Conservation (phyloP, 208 protist genomes). For the Wallacemonas rigidus region DNA sequence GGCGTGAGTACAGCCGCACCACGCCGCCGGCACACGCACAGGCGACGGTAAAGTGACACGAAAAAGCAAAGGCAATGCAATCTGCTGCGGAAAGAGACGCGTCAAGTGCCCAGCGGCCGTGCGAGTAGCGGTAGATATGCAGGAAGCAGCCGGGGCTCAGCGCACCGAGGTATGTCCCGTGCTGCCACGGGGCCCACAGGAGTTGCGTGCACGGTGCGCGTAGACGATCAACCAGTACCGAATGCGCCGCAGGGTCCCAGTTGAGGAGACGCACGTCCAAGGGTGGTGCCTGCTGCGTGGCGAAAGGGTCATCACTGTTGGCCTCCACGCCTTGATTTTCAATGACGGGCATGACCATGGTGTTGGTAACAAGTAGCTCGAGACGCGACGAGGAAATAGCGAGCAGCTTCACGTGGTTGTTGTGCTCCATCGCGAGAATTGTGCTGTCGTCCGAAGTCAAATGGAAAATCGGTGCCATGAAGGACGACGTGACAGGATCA, state of each 20-base stretch:
- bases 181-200: slow-evolving; percentile 84
- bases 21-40: slow-evolving; percentile 53
- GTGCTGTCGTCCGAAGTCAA: slow-evolving; percentile 68
- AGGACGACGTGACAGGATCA: slow-evolving; percentile 34
- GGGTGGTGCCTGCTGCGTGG: slow-evolving; percentile 17
- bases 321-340: slow-evolving; percentile 29
- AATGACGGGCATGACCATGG: slow-evolving; percentile 61
- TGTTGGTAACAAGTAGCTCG: slow-evolving; percentile 74
- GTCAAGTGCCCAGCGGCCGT: slow-evolving; percentile 75
- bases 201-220: slow-evolving; percentile 66
- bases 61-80: slow-evolving; percentile 63
- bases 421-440: slow-evolving; percentile 88
- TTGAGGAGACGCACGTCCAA: slow-evolving; percentile 45
- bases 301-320: slow-evolving; percentile 21
- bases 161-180: slow-evolving; percentile 72
- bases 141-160: slow-evolving; percentile 59
- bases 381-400: slow-evolving; percentile 74
- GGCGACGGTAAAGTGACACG: slow-evolving; percentile 68
- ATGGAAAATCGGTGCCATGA: slow-evolving; percentile 80
- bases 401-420: slow-evolving; percentile 80
- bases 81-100: slow-evolving; percentile 48
- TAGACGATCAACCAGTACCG: slow-evolving; percentile 59
- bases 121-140: slow-evolving; percentile 78
- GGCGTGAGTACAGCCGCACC: slow-evolving; percentile 50
- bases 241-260: slow-evolving; percentile 59